These are phyloP conservation scores for Dipteronia dyeriana DNA, from an alignment of 345 rosid species.

Conservation along the genomic window DNA sequence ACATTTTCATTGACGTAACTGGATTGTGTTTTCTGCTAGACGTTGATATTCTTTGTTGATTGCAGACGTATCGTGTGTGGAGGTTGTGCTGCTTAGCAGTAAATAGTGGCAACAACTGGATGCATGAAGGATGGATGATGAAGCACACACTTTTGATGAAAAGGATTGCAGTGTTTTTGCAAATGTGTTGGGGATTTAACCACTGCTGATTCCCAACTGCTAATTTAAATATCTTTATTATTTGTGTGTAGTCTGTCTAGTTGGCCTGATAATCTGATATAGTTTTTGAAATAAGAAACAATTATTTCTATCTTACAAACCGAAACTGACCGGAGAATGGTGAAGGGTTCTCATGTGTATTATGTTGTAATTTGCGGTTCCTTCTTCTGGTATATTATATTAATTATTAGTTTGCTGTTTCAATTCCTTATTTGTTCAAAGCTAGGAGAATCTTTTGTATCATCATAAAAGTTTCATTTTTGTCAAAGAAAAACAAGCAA, in stretches of 20 bases:
- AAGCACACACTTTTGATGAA: not conserved
- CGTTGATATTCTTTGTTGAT: not conserved
- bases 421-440: too few species aligned
- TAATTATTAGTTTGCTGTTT: too few species aligned
- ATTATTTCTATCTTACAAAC: constrained; percentile 8
- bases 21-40: not conserved
- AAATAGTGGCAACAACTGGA: not conserved
- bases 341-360: constrained; percentile 35
- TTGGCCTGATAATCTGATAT: not conserved
- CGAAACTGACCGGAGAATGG: constrained; percentile 14
- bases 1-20: not conserved
- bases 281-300: not conserved
- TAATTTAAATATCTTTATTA: not conserved
- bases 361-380: constrained; percentile 3
- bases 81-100: constrained; percentile 67
- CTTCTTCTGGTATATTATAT: not conserved
- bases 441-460: too few species aligned
- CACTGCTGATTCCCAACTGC: constrained; percentile 21
- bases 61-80: constrained; percentile 80
- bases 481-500: too few species aligned
- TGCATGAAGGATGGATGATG: not conserved
- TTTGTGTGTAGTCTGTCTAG: not conserved
- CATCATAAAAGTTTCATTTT: too few species aligned
- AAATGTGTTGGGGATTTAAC: constrained; percentile 16
- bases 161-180: not conserved